These are phyloP conservation scores for Ceratocystis smalleyi DNA, from an alignment of 2,329 filamentous ascomycete genomes.

Conservation along the genomic window DNA sequence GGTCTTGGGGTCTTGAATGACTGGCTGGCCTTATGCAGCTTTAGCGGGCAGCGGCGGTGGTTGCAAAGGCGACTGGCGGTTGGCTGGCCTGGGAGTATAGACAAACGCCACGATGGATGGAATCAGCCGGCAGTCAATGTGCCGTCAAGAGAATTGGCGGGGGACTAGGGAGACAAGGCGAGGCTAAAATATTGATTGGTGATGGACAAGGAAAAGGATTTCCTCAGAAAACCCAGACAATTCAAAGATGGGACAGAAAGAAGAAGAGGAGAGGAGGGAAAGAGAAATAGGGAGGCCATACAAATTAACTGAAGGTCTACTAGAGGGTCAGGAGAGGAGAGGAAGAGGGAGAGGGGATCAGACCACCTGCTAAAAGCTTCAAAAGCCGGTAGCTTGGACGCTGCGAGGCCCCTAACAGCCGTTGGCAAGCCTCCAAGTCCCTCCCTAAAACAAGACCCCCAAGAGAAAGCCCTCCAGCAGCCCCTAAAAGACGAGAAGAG, in stretches of 20 bases:
- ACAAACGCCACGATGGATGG: background rate
- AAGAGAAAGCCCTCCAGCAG: too few relatives aligned
- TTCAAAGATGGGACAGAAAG: background rate
- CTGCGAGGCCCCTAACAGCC: background rate
- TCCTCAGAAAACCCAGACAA: too few relatives aligned
- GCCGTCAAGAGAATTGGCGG: too few relatives aligned
- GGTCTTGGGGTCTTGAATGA: conserved; percentile 11
- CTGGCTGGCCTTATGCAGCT: conserved; percentile 5
- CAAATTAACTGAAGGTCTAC: background rate
- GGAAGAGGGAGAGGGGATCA: background rate
- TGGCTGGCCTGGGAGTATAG: background rate
- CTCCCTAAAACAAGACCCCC: background rate
- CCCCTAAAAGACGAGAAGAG: too few relatives aligned
- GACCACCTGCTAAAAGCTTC: conserved; percentile 1
- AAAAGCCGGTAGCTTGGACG: background rate
- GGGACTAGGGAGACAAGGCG: too few relatives aligned
- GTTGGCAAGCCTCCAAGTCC: background rate
- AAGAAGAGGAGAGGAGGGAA: background rate
- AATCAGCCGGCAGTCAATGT: background rate
- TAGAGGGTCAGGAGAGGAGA: background rate
- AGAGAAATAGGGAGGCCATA: background rate
- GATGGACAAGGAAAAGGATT: too few relatives aligned
- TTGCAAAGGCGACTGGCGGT: background rate
- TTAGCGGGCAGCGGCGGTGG: background rate
- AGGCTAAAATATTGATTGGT: too few relatives aligned